A percentile compares a stretch with the other conserved stretches of the same genome.
phyloP scores from a whole-genome alignment of 257 asterid species.

The Cordia subcordata region DNA sequence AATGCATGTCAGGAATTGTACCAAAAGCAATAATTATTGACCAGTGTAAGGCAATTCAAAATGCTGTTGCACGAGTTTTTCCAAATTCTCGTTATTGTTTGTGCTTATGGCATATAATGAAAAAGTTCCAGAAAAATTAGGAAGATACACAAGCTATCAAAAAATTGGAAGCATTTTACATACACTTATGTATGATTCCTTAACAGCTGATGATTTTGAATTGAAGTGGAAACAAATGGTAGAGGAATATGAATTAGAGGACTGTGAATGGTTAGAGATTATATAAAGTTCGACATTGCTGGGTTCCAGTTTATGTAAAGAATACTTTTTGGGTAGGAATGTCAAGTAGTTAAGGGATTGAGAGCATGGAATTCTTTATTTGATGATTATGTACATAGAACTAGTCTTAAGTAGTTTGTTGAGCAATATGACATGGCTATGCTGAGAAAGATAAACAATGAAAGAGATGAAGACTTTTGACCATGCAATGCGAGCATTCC shows the following conservation, averaged over 20 bases:
- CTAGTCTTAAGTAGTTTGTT: too few species aligned
- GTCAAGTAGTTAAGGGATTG: neutral
- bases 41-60: too few species aligned
- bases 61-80: neutral
- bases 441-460: too few species aligned
- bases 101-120: conserved; percentile 1
- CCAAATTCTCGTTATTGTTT: neutral
- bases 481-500: too few species aligned
- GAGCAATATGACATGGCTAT: too few species aligned
- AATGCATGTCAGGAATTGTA: neutral
- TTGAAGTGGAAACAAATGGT: neutral
- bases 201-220: neutral
- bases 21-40: conserved; percentile 1
- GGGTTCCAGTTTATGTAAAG: neutral
- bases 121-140: neutral
- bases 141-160: too few species aligned
- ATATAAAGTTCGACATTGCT: neutral
- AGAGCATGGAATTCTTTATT: neutral
- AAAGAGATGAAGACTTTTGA: too few species aligned
- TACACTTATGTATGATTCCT: too few species aligned
- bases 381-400: neutral
- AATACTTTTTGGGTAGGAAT: neutral
- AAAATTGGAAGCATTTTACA: too few species aligned
- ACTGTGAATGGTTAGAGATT: neutral
- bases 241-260: neutral